Evolutionary conservation across 2,329 filamentous ascomycete species (phyloP).

Genomic region (Colletotrichum agaves): DNA sequence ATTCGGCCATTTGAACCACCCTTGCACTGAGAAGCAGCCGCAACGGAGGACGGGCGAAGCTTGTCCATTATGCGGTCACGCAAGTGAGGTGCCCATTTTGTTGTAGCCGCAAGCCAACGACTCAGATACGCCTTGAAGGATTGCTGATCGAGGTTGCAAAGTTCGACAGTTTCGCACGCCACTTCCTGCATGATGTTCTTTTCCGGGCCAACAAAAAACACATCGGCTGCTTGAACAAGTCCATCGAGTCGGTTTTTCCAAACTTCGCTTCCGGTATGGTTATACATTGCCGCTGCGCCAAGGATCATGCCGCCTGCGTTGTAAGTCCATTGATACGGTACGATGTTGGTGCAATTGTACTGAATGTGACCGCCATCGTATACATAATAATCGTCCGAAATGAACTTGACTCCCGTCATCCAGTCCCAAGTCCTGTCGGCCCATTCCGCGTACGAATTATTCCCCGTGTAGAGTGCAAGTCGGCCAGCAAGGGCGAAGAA

Average conservation of each 20-base stretch:
- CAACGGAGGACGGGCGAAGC: conserved; percentile 65
- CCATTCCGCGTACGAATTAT: conserved; percentile 82
- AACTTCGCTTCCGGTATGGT: conserved; percentile 61
- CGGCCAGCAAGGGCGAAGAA: conserved; percentile 74
- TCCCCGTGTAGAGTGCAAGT: conserved; percentile 80
- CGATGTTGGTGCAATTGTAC: conserved; percentile 67
- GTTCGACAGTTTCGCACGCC: conserved; percentile 70
- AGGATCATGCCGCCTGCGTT: conserved; percentile 75
- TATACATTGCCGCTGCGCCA: conserved; percentile 76
- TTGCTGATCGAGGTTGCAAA: conserved; percentile 71
- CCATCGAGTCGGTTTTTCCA: conserved; percentile 70
- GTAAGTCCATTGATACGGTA: conserved; percentile 75
- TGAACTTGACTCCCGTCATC: conserved; percentile 67
- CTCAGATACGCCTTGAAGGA: conserved; percentile 73
- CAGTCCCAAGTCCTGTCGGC: conserved; percentile 79
- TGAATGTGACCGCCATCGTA: conserved; percentile 70
- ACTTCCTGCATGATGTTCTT: conserved; percentile 71
- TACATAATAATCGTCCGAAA: conserved; percentile 68
- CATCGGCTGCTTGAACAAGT: conserved; percentile 62
- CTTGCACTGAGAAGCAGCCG: conserved; percentile 66
- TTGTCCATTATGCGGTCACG: conserved; percentile 62
- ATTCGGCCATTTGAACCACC: conserved; percentile 66
- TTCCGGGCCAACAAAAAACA: conserved; percentile 65
- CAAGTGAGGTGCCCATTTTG: conserved; percentile 72
- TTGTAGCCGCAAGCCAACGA: conserved; percentile 70